Conservation (phyloP, 2,329 filamentous ascomycete species). For the Amylocarpus encephaloides region DNA sequence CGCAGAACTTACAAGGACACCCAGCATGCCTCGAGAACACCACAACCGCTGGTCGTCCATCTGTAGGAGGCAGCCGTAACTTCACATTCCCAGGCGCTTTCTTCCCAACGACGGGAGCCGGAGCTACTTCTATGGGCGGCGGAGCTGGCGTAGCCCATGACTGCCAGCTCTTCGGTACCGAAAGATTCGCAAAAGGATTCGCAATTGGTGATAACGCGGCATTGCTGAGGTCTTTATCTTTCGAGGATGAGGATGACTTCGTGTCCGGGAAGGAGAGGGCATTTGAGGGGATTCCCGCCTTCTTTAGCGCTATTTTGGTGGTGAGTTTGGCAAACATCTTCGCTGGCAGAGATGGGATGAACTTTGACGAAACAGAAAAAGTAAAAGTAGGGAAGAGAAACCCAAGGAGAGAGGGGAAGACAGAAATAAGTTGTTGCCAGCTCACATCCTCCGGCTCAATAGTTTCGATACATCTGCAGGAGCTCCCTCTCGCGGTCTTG, state of each 20-base stretch:
- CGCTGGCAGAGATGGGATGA: neutral
- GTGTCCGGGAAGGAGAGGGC: slow-evolving; percentile 16
- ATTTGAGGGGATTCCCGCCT: slow-evolving; percentile 27
- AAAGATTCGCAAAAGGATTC: slow-evolving; percentile 27
- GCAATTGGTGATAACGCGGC: slow-evolving; percentile 18
- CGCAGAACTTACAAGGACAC: slow-evolving; percentile 57
- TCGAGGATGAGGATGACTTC: slow-evolving; percentile 8
- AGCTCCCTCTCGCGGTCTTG: slow-evolving; percentile 3
- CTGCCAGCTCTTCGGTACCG: slow-evolving; percentile 25
- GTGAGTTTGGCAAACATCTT: slow-evolving; percentile 29
- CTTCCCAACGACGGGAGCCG: slow-evolving; percentile 20
- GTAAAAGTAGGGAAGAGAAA: neutral
- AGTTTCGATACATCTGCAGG: neutral
- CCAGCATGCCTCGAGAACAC: slow-evolving; percentile 67
- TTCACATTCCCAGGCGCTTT: slow-evolving; percentile 21
- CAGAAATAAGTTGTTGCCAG: no score
- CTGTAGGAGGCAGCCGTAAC: slow-evolving; percentile 39
- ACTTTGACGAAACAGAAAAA: neutral
- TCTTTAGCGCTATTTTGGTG: slow-evolving; percentile 29
- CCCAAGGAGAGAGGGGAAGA: neutral
- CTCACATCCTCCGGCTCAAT: no score
- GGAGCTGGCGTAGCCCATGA: slow-evolving; percentile 27
- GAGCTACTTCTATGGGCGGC: slow-evolving; percentile 23
- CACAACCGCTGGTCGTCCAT: slow-evolving; percentile 51
- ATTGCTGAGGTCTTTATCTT: slow-evolving; percentile 3